Evolutionary conservation across 2,329 filamentous ascomycete genomes (phyloP).

Genomic region (Colletotrichum sp.): DNA sequence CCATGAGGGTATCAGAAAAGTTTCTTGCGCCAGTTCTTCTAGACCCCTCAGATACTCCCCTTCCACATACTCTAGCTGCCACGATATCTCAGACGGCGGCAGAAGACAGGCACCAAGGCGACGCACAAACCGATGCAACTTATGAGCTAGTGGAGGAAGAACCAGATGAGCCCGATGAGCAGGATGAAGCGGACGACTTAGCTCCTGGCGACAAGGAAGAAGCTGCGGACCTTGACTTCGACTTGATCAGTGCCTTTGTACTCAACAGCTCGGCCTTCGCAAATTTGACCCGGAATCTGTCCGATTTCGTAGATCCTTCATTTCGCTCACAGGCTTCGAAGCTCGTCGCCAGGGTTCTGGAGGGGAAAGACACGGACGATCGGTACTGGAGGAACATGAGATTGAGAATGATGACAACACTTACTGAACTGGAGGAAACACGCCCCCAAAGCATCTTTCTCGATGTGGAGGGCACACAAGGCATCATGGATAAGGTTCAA

Average conservation of each 20-base stretch:
- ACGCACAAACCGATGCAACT: not conserved
- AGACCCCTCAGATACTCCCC: not conserved
- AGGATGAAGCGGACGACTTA: not conserved
- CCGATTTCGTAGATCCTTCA: not conserved
- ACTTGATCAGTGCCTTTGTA: not conserved
- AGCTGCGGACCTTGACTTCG: not conserved
- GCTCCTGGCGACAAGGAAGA: not conserved
- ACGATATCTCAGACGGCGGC: not conserved
- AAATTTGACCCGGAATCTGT: not conserved
- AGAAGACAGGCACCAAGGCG: not conserved
- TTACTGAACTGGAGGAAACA: not conserved
- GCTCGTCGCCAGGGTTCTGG: not conserved
- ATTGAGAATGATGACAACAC: not conserved
- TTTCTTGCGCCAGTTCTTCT: not conserved
- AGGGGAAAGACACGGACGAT: not conserved
- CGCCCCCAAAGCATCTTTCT: not conserved
- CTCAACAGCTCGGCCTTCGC: not conserved
- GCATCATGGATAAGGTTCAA: not conserved
- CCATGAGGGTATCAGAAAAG: not conserved
- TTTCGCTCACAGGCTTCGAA: not conserved
- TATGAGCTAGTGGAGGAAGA: not conserved
- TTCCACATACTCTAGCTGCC: no score
- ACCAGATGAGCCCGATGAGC: no score
- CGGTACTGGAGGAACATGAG: not conserved
- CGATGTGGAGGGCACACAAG: not conserved